These are phyloP conservation scores for Lipomyces starkeyi DNA, from an alignment of 805 yeast species.

Conservation along the genomic window DNA sequence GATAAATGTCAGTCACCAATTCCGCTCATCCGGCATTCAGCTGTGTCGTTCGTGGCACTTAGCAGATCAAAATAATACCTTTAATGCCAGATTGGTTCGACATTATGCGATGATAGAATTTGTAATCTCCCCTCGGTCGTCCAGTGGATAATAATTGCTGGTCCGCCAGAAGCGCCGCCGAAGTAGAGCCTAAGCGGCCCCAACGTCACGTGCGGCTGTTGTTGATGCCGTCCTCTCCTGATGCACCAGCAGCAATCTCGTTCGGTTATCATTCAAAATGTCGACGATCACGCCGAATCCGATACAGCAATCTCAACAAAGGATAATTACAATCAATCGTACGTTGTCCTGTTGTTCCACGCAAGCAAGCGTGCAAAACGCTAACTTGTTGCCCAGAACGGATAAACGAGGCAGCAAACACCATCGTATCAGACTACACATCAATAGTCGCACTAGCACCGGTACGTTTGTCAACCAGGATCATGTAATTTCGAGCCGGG, in stretches of 20 bases:
- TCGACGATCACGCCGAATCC: background rate
- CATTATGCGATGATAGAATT: slow-evolving; percentile 49
- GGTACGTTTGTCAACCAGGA: slow-evolving; percentile 25
- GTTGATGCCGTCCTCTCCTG: too few species aligned
- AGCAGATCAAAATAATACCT: slow-evolving; percentile 41
- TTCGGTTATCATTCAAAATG: background rate
- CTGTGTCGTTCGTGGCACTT: background rate
- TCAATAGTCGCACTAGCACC: slow-evolving; percentile 43
- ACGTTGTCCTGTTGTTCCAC: background rate
- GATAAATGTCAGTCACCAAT: slow-evolving; percentile 16
- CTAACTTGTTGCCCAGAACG: slow-evolving; percentile 23
- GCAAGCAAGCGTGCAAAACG: background rate
- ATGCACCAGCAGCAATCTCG: background rate
- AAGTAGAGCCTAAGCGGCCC: too few species aligned
- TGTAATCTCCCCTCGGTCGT: too few species aligned
- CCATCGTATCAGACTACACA: slow-evolving; percentile 36
- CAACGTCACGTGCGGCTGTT: too few species aligned
- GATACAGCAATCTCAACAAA: slow-evolving; percentile 20
- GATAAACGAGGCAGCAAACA: slow-evolving; percentile 33
- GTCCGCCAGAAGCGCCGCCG: too few species aligned
- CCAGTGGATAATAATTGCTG: too few species aligned
- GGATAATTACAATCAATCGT: slow-evolving; percentile 30
- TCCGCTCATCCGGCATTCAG: background rate
- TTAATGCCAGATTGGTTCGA: slow-evolving; percentile 70
- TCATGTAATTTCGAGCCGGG: background rate